Evolutionary conservation across 1,139 yeast species (phyloP), one percentile per base, ranked within the genome.

Genomic region (Hanseniaspora sp.): DNA sequence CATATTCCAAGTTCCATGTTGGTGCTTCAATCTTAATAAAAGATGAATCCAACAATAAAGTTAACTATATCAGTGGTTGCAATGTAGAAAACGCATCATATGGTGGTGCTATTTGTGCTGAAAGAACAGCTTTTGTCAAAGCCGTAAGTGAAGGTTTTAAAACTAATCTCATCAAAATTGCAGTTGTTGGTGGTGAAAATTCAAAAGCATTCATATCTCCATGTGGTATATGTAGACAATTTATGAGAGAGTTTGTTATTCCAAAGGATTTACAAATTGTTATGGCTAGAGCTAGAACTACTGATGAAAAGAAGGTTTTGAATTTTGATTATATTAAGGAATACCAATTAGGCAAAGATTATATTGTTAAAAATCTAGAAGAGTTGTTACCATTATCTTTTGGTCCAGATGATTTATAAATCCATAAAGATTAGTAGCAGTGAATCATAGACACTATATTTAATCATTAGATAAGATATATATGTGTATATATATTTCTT

Each of bases 141-240:
- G 90, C 95, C 0, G 75, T 82, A n/a, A 61, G 64, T 6, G 46
- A 57, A 11, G 58, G 61, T 75, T 68, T 69, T 56, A 43, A 11
- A 9, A 71, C 34, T n/a, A 23, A 44, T 7, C 46, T 51, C 31
- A 8, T 18, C 7, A 38, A 34, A 23, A 37, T 51, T 13, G 54
- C 48, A 23, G 44, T 54, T 35, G 52, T 61, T 4, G 75, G 88
- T 56, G 96, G 88, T 2, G 81, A 87, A 30, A 45, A 51, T 23
- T 8, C 41, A 23, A 41, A 45, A 0, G 75, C 74, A 12, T 74
- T 82, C 30, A 81, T 86, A 17, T 75, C 90, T 9, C 98, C 98
- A 0, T 92, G 98, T 67, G 98, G 98, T 3, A 83, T 92, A 46
- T 92, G 98, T 63, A 74, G 98, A 56, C 98, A 92, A 66, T 78